A percentile compares a stretch with the other conserved stretches of the same genome.
Evolutionary conservation across 148 eudicot species (phyloP).

Genomic region (Bassia scoparia): DNA sequence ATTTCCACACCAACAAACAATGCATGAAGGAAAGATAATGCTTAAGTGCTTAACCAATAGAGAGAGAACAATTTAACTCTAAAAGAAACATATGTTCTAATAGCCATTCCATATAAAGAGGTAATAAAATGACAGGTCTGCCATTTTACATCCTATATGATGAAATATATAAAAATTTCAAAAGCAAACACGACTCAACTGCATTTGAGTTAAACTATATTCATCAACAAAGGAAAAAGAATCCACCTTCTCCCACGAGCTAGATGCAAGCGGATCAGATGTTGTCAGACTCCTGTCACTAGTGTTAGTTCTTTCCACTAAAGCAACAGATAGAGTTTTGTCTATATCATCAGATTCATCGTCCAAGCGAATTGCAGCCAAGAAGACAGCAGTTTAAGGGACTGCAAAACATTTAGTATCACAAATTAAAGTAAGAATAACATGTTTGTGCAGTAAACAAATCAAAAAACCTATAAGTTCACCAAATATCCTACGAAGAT

Average conservation of each 20-base stretch:
- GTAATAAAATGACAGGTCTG: neutral
- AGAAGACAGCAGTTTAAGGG: constrained; percentile 76
- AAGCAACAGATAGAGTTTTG: constrained; percentile 60
- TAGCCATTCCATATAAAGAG: neutral
- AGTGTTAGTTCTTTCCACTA: constrained; percentile 50
- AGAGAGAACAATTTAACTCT: neutral
- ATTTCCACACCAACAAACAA: neutral
- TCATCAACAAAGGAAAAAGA: neutral
- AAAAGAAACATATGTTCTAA: neutral
- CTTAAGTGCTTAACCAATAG: neutral
- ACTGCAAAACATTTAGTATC: constrained; percentile 40
- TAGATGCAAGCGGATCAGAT: constrained; percentile 81
- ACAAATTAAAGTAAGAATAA: neutral
- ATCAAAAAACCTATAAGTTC: neutral
- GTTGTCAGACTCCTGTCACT: constrained; percentile 41
- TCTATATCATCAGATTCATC: constrained; percentile 67
- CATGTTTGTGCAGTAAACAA: neutral
- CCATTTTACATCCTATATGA: neutral
- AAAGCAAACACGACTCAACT: neutral
- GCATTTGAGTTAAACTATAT: neutral
- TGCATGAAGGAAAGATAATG: neutral
- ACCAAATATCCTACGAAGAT: constrained; percentile 48
- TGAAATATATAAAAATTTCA: neutral
- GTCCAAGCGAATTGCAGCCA: constrained; percentile 91
- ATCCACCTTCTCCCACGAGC: constrained; percentile 90